Percentiles rank a stretch among this genome's conserved stretches.
These are phyloP conservation scores for Saraca asoca DNA, from an alignment of 331 rosid species.

Conservation along the genomic window DNA sequence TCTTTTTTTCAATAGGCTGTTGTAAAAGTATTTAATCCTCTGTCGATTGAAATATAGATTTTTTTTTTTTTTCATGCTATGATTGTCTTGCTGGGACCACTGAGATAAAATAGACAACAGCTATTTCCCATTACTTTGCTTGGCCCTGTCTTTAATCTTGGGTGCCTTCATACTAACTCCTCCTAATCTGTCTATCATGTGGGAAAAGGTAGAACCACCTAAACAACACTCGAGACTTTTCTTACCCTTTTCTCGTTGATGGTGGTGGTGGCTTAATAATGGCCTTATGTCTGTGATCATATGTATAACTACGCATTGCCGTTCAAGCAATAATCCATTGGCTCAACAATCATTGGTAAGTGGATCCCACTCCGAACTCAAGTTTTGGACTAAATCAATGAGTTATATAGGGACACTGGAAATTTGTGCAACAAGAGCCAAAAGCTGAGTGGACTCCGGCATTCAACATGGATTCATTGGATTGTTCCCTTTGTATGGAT, in stretches of 20 bases:
- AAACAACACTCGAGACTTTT: conserved; percentile 27
- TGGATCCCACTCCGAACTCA: conserved; percentile 34
- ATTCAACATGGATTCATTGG: too few species aligned
- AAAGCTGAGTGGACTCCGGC: too few species aligned
- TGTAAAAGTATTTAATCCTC: background rate
- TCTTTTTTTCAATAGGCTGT: background rate
- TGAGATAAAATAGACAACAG: conserved; percentile 36
- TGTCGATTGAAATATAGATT: background rate
- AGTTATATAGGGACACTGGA: too few species aligned
- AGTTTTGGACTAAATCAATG: background rate
- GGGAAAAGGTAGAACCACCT: conserved; percentile 43
- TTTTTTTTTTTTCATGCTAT: background rate
- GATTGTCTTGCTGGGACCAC: background rate
- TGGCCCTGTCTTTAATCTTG: conserved; percentile 34
- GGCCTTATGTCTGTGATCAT: conserved; percentile 32
- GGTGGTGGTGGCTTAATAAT: conserved; percentile 19
- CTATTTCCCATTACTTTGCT: conserved; percentile 32
- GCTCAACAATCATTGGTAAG: conserved; percentile 28
- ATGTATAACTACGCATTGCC: conserved; percentile 31
- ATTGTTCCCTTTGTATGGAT: too few species aligned
- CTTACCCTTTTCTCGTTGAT: background rate
- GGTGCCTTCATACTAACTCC: conserved; percentile 40
- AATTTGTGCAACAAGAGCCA: too few species aligned
- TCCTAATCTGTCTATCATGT: conserved; percentile 28
- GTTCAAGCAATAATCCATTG: background rate